phyloP scores from a whole-genome alignment of 345 rosid species.

The Ceriops tagal region DNA sequence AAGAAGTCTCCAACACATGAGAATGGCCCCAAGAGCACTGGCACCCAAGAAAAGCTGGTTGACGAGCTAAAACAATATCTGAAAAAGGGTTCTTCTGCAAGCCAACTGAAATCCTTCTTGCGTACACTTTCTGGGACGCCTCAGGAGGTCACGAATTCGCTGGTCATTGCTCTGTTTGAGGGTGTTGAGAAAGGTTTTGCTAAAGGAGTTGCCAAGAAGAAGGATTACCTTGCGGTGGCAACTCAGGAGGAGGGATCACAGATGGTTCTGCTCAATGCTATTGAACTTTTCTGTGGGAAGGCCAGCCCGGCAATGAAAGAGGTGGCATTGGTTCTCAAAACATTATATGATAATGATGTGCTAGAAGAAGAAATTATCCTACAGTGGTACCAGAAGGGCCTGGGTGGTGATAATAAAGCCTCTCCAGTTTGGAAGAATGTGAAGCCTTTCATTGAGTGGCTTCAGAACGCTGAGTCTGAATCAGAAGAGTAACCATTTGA shows the following conservation, averaged over 20 bases:
- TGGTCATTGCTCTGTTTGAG: conserved; percentile 54
- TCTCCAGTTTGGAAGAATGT: conserved; percentile 60
- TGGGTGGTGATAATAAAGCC: conserved; percentile 44
- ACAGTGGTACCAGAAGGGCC: conserved; percentile 66
- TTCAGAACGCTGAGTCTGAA: conserved; percentile 82
- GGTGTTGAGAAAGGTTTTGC: conserved; percentile 58
- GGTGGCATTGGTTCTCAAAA: conserved; percentile 61
- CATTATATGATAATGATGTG: conserved; percentile 63
- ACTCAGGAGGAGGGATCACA: conserved; percentile 50
- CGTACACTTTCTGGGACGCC: conserved; percentile 45
- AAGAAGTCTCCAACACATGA: conserved; percentile 29
- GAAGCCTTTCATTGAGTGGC: conserved; percentile 81
- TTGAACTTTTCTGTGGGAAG: conserved; percentile 48
- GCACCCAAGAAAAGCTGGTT: conserved; percentile 28
- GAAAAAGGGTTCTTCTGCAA: conserved; percentile 48
- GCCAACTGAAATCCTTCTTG: conserved; percentile 47
- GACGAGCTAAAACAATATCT: conserved; percentile 47
- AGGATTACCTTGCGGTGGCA: conserved; percentile 53
- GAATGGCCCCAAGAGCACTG: conserved; percentile 24
- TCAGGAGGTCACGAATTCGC: conserved; percentile 54
- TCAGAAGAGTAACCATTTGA: conserved; percentile 47
- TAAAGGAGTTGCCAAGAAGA: conserved; percentile 61
- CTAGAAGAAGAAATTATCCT: conserved; percentile 72
- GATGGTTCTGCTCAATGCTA: conserved; percentile 45
- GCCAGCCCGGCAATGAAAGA: conserved; percentile 49